Evolutionary conservation across 495 filamentous ascomycete genomes (phyloP), one percentile per base, ranked within the genome.

Genomic region (Cairneyella variabilis): DNA sequence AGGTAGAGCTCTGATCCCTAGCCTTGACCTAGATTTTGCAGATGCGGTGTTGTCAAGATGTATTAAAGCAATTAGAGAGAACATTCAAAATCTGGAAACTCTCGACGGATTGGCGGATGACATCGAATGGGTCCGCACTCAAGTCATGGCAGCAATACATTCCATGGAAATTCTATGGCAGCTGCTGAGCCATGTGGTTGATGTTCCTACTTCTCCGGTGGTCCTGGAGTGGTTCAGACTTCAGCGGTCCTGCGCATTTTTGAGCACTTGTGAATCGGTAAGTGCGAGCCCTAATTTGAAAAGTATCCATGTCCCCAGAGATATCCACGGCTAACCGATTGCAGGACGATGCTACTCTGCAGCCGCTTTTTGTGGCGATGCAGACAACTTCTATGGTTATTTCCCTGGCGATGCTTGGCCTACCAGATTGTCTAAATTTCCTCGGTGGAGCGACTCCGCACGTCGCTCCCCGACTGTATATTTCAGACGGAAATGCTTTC

Each of bases 161-260:
- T 76, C 85, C 34, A 71, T 95, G 72, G 81, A 90, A 28, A 69
- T 90, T 10, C 65, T 90, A 37, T 89, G 95, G 53, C 75, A 87
- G 37, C 73, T 85, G 21, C 62, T 92, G 40, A 83, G 88, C 38
- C 65, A 76, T 4, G 73, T 73, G 3, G 61, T 68, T 3, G 73
- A 72, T 32, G 65, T 82, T 17, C 78, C 84, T n/a, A 76, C 80
- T 14, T 72, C 80, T 2, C 69, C 74, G 11, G 67, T 83, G 12
- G 61, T 95, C 6, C 65, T 86, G 6, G 70, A 77, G 48, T 97
- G 91, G 91, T 89, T 91, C 48, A 66, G 74, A 7, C 65, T 95
- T 22, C 82, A 91, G 76, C 64, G 65, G 22, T 73, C 80, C 2
- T 81, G 77, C 62, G 66, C 66, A 44, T 93, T 91, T 60, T 70